Percentiles rank a stretch among this genome's conserved stretches.
These are phyloP conservation scores for Ceriops decandra DNA, from an alignment of 345 rosid genomes.

Conservation along the genomic window DNA sequence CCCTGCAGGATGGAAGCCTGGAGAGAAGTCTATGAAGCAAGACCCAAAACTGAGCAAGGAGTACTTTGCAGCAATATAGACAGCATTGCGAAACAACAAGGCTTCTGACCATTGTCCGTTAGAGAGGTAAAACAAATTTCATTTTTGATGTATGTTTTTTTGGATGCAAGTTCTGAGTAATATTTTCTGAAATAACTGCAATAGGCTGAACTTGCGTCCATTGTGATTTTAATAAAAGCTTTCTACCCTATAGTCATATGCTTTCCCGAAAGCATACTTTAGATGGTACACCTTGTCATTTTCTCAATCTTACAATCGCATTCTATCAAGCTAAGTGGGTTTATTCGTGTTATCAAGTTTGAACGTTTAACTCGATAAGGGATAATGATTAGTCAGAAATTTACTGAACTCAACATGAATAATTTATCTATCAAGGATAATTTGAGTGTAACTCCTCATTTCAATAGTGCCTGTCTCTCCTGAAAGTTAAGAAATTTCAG, in stretches of 20 bases:
- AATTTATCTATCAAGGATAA: neutral
- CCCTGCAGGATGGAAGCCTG: conserved; percentile 99
- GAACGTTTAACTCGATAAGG: too few species aligned
- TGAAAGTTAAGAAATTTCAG: neutral
- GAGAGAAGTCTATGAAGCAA: conserved; percentile 96
- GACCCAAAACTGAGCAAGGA: conserved; percentile 96
- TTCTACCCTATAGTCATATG: too few species aligned
- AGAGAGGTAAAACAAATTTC: conserved; percentile 9
- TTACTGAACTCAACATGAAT: too few species aligned
- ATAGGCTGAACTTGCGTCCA: neutral
- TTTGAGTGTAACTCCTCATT: neutral
- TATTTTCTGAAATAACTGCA: conserved; percentile 10
- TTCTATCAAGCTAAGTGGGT: too few species aligned
- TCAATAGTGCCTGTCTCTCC: neutral
- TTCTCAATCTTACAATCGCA: too few species aligned
- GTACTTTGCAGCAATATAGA: conserved; percentile 55
- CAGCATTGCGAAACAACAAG: neutral
- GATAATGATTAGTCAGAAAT: too few species aligned
- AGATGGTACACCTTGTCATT: too few species aligned
- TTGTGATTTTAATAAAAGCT: neutral
- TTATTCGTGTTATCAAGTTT: too few species aligned
- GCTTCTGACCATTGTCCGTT: conserved; percentile 6
- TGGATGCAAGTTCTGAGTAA: conserved; percentile 2
- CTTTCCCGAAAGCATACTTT: too few species aligned
- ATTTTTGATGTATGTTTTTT: conserved; percentile 11